A percentile compares a stretch with the other conserved stretches of the same genome.
Conservation (phyloP, 2,329 filamentous ascomycete genomes). For the Fusarium tjaetaba region DNA sequence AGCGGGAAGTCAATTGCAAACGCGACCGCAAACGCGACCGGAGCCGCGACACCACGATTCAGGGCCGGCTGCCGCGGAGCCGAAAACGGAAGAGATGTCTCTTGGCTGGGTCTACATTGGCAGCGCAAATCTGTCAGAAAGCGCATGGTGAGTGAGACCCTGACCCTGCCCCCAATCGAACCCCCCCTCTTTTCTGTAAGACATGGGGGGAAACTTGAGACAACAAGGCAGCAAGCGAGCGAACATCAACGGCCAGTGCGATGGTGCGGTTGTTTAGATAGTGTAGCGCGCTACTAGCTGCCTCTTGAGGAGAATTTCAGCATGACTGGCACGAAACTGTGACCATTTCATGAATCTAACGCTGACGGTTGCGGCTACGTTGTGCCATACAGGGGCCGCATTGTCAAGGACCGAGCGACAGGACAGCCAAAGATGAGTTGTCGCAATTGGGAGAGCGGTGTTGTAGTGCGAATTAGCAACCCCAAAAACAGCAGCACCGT, state of each 20-base stretch:
- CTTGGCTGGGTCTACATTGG: constrained; percentile 85
- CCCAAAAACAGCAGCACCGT: constrained; percentile 26
- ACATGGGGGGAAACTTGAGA: constrained; percentile 40
- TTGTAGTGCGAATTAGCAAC: constrained; percentile 71
- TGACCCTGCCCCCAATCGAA: neutral
- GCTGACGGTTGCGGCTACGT: constrained; percentile 35
- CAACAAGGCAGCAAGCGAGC: constrained; percentile 34
- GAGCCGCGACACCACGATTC: constrained; percentile 21
- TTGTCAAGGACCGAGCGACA: constrained; percentile 74
- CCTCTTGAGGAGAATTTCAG: constrained; percentile 27
- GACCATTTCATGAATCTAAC: constrained; percentile 38
- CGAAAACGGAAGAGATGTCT: constrained; percentile 36
- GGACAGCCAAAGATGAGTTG: constrained; percentile 80
- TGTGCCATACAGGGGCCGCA: constrained; percentile 70
- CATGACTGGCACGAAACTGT: constrained; percentile 31
- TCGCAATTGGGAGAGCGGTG: constrained; percentile 96
- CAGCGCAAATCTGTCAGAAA: constrained; percentile 91
- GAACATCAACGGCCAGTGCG: constrained; percentile 31
- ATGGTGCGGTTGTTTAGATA: constrained; percentile 28
- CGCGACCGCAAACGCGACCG: constrained; percentile 20
- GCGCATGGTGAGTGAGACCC: constrained; percentile 75
- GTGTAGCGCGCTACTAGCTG: constrained; percentile 25
- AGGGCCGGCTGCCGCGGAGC: constrained; percentile 23
- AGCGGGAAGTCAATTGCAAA: constrained; percentile 25
- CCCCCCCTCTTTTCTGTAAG: constrained; percentile 31